Conservation (phyloP, 1,139 yeast genomes). For the Yamadazyma mexicana region DNA sequence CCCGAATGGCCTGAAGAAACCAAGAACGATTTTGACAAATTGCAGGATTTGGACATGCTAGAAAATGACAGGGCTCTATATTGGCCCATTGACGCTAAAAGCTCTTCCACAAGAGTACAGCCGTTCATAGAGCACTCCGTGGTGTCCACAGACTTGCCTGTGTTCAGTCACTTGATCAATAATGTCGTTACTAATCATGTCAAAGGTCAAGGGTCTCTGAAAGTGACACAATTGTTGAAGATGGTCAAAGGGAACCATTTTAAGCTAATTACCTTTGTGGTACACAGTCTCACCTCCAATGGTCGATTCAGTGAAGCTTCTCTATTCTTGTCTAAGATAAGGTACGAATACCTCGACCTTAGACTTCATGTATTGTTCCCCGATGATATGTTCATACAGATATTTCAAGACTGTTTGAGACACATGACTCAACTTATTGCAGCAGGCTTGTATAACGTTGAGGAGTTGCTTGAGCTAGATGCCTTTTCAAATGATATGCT, state of each 20-base stretch:
- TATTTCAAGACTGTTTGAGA: constrained; percentile 17
- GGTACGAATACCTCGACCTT: constrained; percentile 16
- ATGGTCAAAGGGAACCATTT: constrained; percentile 26
- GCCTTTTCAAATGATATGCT: constrained; percentile 10
- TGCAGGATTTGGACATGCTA: constrained; percentile 21
- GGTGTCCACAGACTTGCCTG: constrained; percentile 30
- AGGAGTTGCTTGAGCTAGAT: constrained; percentile 7
- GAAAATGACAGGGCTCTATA: constrained; percentile 17
- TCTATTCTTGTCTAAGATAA: constrained; percentile 22
- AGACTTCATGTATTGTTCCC: constrained; percentile 14
- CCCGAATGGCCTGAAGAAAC: constrained; percentile 13
- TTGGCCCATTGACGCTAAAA: constrained; percentile 24
- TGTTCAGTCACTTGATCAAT: constrained; percentile 23
- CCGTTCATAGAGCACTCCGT: constrained; percentile 28
- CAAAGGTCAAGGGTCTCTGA: constrained; percentile 7
- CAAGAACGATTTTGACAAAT: constrained; percentile 18
- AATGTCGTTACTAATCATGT: constrained; percentile 16
- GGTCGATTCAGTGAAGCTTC: constrained; percentile 27
- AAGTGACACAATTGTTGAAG: constrained; percentile 15
- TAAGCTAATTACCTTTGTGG: constrained; percentile 26
- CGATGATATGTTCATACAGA: constrained; percentile 20
- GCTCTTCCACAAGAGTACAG: constrained; percentile 18
- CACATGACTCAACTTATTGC: constrained; percentile 3
- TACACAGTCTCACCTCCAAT: constrained; percentile 28
- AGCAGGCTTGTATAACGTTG: constrained; percentile 4